phyloP scores from a whole-genome alignment of 352 stramenopile species.

The Globisporangium paddicum region DNA sequence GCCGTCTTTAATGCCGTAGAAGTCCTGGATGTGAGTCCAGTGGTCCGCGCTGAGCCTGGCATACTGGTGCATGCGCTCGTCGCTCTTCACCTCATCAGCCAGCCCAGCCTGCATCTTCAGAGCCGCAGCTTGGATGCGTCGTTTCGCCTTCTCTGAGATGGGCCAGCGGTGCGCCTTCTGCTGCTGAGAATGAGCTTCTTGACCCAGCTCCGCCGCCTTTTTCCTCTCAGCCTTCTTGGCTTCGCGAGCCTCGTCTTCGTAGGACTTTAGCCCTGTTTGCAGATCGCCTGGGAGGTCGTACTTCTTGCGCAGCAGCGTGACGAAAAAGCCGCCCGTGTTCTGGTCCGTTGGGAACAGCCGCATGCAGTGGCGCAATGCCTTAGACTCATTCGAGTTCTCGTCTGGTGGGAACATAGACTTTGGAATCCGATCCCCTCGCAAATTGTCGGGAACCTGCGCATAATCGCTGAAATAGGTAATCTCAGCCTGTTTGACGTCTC shows the following conservation, averaged over 20 bases:
- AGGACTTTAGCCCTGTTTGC: slow-evolving; percentile 39
- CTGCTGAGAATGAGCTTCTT: background rate
- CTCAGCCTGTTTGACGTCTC: slow-evolving; percentile 24
- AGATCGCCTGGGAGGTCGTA: slow-evolving; percentile 24
- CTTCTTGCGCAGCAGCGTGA: slow-evolving; percentile 91
- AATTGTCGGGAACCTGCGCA: slow-evolving; percentile 39
- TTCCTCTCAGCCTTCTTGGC: slow-evolving; percentile 16
- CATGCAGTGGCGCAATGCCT: slow-evolving; percentile 76
- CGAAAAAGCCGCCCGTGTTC: slow-evolving; percentile 98
- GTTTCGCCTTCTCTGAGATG: slow-evolving; percentile 27
- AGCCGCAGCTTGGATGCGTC: slow-evolving; percentile 10
- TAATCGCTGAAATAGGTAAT: slow-evolving; percentile 58
- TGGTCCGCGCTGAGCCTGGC: slow-evolving; percentile 40
- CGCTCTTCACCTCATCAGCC: background rate
- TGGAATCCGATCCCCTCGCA: slow-evolving; percentile 56
- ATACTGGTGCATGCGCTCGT: slow-evolving; percentile 39
- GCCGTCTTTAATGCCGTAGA: slow-evolving; percentile 61
- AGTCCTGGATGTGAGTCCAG: slow-evolving; percentile 53
- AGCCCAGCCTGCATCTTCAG: slow-evolving; percentile 7
- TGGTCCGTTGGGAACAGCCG: slow-evolving; percentile 96
- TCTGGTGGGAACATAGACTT: slow-evolving; percentile 85
- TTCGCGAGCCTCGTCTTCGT: slow-evolving; percentile 21
- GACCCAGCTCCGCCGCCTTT: slow-evolving; percentile 23
- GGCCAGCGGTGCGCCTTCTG: slow-evolving; percentile 36
- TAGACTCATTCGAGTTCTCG: slow-evolving; percentile 40